These are phyloP conservation scores for Suhomyces sp. DNA, from an alignment of 805 yeast genomes.

Conservation along the genomic window DNA sequence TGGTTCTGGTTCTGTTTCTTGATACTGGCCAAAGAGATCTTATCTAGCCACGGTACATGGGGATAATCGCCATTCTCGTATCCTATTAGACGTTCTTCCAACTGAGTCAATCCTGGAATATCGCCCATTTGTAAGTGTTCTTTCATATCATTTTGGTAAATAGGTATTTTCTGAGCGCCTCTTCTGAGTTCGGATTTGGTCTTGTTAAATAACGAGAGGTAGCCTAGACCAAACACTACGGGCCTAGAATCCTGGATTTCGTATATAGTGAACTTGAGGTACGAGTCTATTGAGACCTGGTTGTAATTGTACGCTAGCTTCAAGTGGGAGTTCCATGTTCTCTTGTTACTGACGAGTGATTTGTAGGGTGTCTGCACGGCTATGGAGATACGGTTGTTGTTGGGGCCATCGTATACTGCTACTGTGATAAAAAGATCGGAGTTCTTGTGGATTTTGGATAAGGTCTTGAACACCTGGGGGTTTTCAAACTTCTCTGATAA, in stretches of 20 bases:
- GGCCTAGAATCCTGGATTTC: constrained; percentile 59
- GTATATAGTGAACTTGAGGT: constrained; percentile 60
- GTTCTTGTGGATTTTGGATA: constrained; percentile 28
- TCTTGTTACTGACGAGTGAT: constrained; percentile 27
- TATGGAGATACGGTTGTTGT: constrained; percentile 24
- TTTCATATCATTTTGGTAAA: constrained; percentile 10
- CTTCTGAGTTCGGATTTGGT: constrained; percentile 55
- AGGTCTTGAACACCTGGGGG: constrained; percentile 32
- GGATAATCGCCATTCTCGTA: constrained; percentile 68
- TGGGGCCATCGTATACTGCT: constrained; percentile 30
- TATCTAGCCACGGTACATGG: constrained; percentile 71
- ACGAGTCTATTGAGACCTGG: constrained; percentile 65
- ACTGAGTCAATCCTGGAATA: constrained; percentile 20
- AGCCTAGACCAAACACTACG: constrained; percentile 58
- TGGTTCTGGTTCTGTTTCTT: background rate
- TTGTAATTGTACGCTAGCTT: constrained; percentile 67
- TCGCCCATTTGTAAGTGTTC: constrained; percentile 18
- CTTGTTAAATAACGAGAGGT: constrained; percentile 55
- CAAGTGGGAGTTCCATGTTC: constrained; percentile 73
- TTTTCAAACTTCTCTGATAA: constrained; percentile 34
- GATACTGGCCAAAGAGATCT: constrained; percentile 48
- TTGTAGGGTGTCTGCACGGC: constrained; percentile 37
- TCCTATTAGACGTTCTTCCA: constrained; percentile 53
- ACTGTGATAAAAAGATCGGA: constrained; percentile 35
- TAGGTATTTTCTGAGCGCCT: constrained; percentile 60